Evolutionary conservation across 352 stramenopile species (phyloP).

Genomic region (Pythium insidiosum): DNA sequence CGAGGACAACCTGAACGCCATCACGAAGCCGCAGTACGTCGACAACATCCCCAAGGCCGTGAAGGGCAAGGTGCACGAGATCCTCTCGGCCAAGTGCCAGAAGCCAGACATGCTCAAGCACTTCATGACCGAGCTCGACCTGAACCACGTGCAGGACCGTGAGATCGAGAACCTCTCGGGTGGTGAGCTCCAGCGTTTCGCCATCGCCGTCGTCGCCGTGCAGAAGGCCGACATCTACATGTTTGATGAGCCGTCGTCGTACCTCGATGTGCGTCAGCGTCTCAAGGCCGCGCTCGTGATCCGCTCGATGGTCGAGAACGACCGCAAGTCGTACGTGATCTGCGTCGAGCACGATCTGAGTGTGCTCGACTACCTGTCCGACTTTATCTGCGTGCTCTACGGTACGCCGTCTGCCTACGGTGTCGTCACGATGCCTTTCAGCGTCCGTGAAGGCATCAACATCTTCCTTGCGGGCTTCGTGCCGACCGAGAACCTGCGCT

Average conservation of each 20-base stretch:
- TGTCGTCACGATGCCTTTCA: constrained; percentile 99
- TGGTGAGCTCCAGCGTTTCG: constrained; percentile 99
- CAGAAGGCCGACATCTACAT: constrained; percentile 99
- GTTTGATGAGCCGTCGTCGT: constrained; percentile 99
- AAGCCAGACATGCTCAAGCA: constrained; percentile 75
- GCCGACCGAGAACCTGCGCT: constrained; percentile 99
- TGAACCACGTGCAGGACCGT: constrained; percentile 96
- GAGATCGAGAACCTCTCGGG: constrained; percentile 95
- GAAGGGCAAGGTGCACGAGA: constrained; percentile 91
- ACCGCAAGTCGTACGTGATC: constrained; percentile 92
- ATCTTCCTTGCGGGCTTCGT: constrained; percentile 99
- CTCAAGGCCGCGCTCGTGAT: constrained; percentile 98
- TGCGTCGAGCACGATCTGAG: constrained; percentile 99
- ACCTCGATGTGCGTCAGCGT: constrained; percentile 99
- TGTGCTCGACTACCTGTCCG: constrained; percentile 99
- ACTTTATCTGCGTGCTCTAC: constrained; percentile 99
- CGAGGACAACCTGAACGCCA: constrained; percentile 98
- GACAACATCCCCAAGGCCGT: constrained; percentile 98
- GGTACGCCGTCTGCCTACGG: constrained; percentile 97
- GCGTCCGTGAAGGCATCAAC: constrained; percentile 99
- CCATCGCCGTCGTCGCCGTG: constrained; percentile 95
- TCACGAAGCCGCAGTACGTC: constrained; percentile 99
- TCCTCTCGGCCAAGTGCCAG: constrained; percentile 93
- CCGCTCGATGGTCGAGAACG: constrained; percentile 91
- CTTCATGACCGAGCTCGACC: constrained; percentile 90